Evolutionary conservation across 257 asterid genomes (phyloP).

Genomic region (Ocimum tenuiflorum): DNA sequence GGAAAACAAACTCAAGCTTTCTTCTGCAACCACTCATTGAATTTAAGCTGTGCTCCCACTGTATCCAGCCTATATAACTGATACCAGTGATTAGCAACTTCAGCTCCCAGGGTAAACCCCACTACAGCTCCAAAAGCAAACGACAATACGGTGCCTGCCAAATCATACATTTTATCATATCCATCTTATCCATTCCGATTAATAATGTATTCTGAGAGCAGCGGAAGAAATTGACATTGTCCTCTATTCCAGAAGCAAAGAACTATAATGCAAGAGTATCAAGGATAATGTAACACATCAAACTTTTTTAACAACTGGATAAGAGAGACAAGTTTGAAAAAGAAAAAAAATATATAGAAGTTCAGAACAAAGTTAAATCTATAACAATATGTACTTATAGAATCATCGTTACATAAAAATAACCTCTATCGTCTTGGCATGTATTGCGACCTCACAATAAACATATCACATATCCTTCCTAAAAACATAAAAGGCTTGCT

Average conservation of each 20-base stretch:
- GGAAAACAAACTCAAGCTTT: conserved; percentile 30
- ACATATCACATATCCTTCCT: not conserved
- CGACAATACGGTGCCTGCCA: conserved; percentile 65
- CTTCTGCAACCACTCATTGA: conserved; percentile 87
- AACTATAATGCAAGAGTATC: not conserved
- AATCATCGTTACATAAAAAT: not conserved
- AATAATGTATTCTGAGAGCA: not conserved
- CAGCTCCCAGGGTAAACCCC: conserved; percentile 76
- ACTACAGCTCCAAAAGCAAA: conserved; percentile 69
- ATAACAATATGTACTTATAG: not conserved
- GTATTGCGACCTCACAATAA: not conserved
- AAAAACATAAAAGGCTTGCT: not conserved
- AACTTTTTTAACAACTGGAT: not conserved
- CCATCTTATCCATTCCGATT: not conserved
- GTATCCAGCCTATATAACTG: conserved; percentile 68
- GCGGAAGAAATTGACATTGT: not conserved
- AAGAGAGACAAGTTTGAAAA: not conserved
- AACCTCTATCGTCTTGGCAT: not conserved
- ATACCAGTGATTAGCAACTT: conserved; percentile 70
- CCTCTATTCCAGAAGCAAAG: not conserved
- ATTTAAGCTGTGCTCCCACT: conserved; percentile 70
- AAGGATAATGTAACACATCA: not conserved
- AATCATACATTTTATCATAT: conserved; percentile 4
- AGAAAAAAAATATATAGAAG: not conserved
- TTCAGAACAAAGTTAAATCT: not conserved